phyloP scores from a whole-genome alignment of 768 basidiomycete species.

The Rhizopogon vulgaris region DNA sequence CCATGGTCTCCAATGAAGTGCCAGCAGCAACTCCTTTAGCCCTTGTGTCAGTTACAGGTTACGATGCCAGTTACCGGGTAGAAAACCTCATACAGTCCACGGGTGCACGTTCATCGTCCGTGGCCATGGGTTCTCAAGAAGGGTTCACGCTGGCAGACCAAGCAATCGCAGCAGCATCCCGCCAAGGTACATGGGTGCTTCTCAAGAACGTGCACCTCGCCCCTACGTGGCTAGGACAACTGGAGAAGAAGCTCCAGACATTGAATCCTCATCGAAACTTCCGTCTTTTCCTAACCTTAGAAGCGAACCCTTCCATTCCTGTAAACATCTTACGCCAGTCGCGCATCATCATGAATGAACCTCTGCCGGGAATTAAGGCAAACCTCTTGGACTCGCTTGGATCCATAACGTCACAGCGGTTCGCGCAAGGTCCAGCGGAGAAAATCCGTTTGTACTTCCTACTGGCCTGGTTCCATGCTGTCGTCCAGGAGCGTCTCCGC shows the following conservation, averaged over 20 bases:
- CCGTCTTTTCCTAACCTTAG: conserved; percentile 98
- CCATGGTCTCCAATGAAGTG: conserved; percentile 77
- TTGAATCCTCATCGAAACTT: conserved; percentile 85
- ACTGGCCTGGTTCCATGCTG: conserved; percentile 98
- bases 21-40: conserved; percentile 79
- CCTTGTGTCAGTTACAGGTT: conserved; percentile 89
- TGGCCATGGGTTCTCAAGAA: conserved; percentile 98
- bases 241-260: conserved; percentile 95
- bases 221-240: conserved; percentile 89
- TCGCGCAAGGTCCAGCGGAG: conserved; percentile 85
- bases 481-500: conserved; percentile 93
- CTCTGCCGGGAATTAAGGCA: conserved; percentile 94
- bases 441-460: conserved; percentile 93
- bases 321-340: conserved; percentile 97
- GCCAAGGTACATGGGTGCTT: conserved; percentile 93
- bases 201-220: conserved; percentile 97
- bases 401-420: conserved; percentile 61
- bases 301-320: conserved; percentile 89
- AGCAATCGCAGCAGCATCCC: conserved; percentile 86
- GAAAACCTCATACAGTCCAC: conserved; percentile 80
- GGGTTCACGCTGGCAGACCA: conserved; percentile 96
- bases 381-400: conserved; percentile 88
- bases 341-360: conserved; percentile 97
- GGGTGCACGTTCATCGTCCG: conserved; percentile 73
- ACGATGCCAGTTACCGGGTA: conserved; percentile 97